Evolutionary conservation across 169 alveolate genomes (phyloP).

Genomic region (Plasmodium billcollinsi): DNA sequence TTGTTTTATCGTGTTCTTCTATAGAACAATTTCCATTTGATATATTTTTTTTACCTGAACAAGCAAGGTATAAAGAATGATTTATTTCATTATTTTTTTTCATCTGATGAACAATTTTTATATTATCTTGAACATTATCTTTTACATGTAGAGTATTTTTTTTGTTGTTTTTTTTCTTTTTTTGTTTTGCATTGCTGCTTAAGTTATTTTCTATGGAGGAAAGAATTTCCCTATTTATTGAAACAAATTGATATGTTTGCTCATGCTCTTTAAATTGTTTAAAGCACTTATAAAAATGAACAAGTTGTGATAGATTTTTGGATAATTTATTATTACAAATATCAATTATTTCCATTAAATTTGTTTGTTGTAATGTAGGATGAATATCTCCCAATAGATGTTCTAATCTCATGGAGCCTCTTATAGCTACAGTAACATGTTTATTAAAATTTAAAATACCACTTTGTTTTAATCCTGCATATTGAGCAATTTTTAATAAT

Average conservation of each 20-base stretch:
- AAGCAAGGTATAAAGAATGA: neutral
- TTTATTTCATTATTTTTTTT: constrained; percentile 1
- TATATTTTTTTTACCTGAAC: constrained; percentile 18
- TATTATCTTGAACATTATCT: neutral
- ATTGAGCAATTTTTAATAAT: constrained; percentile 78
- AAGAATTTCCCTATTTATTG: no score
- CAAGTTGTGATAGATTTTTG: constrained; percentile 46
- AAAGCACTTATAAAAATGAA: constrained; percentile 37
- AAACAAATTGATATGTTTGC: no score
- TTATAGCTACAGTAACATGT: constrained; percentile 78
- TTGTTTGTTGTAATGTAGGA: neutral
- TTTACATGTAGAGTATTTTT: neutral
- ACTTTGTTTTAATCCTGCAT: constrained; percentile 84
- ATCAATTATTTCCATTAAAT: constrained; percentile 1
- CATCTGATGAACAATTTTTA: neutral
- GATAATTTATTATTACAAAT: constrained; percentile 58
- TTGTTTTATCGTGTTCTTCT: neutral
- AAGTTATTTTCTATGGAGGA: no score
- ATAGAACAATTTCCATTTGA: neutral
- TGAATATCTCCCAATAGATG: constrained; percentile 19
- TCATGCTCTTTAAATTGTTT: neutral
- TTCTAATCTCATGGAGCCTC: constrained; percentile 78
- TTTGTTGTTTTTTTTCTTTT: no score
- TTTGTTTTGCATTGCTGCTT: no score
- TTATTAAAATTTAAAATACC: constrained; percentile 79